phyloP scores from a whole-genome alignment of 306 rosid genomes.

The Mimosa bimucronata region DNA sequence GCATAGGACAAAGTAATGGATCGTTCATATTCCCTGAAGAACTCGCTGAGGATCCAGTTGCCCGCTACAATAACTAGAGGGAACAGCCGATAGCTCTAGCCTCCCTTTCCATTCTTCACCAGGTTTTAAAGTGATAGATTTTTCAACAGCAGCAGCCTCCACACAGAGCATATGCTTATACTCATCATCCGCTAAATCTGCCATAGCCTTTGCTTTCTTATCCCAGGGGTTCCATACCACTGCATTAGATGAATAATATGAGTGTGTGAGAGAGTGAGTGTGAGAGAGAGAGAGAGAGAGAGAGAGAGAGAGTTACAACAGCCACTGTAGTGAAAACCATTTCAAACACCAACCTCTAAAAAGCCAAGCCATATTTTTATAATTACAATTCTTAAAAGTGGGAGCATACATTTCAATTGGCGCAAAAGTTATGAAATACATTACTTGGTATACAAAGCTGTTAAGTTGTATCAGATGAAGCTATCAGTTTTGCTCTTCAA shows the following conservation, averaged over 20 bases:
- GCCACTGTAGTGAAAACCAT: background rate
- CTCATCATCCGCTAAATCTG: constrained; percentile 97
- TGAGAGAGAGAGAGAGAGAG: background rate
- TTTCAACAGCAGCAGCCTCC: constrained; percentile 89
- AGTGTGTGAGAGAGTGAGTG: background rate
- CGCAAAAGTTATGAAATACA: background rate
- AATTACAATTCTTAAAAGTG: constrained; percentile 1
- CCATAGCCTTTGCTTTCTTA: constrained; percentile 93
- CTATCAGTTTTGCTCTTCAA: constrained; percentile 33
- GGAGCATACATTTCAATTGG: constrained; percentile 26
- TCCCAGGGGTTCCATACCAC: constrained; percentile 99
- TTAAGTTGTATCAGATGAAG: background rate
- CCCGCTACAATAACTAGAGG: constrained; percentile 97
- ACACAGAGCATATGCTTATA: constrained; percentile 95
- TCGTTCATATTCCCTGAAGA: constrained; percentile 67
- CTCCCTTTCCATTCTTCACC: constrained; percentile 99
- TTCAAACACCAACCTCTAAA: background rate
- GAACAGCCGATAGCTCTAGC: constrained; percentile 90
- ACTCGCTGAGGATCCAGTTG: constrained; percentile 93
- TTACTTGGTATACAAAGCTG: background rate
- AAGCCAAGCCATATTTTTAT: background rate
- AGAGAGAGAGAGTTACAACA: background rate
- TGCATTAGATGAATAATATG: constrained; percentile 39
- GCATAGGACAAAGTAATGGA: constrained; percentile 61
- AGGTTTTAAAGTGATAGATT: constrained; percentile 83